A percentile compares a stretch with the other conserved stretches of the same genome.
Evolutionary conservation across 306 rosid species (phyloP).

Genomic region (Sophora flavescens): DNA sequence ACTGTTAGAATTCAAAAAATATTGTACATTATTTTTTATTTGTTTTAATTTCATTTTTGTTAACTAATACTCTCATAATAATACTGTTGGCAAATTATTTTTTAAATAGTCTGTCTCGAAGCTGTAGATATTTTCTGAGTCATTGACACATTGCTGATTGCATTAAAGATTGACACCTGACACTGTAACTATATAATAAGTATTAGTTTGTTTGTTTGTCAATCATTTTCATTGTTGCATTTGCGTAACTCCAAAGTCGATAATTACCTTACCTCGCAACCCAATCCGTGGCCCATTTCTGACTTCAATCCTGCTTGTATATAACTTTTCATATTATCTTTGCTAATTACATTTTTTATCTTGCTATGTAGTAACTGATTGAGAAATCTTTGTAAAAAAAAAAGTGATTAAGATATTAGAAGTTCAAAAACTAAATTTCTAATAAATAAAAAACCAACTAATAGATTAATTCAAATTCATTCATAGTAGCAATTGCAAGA

Average conservation of each 20-base stretch:
- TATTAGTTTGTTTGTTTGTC: conserved; percentile 34
- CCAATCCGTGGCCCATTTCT: conserved; percentile 5
- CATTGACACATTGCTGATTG: neutral
- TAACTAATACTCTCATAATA: too few species aligned
- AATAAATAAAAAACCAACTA: too few species aligned
- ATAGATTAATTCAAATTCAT: too few species aligned
- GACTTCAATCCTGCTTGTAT: neutral
- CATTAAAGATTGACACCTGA: conserved; percentile 13
- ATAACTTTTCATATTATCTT: neutral
- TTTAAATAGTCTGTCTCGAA: neutral
- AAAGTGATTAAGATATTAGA: too few species aligned
- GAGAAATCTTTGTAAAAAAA: too few species aligned
- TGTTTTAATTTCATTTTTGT: too few species aligned
- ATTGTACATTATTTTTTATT: too few species aligned
- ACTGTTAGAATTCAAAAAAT: too few species aligned
- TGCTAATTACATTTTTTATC: neutral
- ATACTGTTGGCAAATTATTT: too few species aligned
- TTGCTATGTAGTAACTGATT: too few species aligned
- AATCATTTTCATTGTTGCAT: conserved; percentile 41
- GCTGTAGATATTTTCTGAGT: neutral
- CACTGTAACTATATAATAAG: neutral
- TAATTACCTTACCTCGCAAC: conserved; percentile 27
- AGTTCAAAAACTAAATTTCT: too few species aligned
- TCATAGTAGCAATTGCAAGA: too few species aligned
- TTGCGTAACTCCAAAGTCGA: conserved; percentile 56